Evolutionary conservation across 257 asterid species (phyloP).

Genomic region (Nicotiana benthamiana): DNA sequence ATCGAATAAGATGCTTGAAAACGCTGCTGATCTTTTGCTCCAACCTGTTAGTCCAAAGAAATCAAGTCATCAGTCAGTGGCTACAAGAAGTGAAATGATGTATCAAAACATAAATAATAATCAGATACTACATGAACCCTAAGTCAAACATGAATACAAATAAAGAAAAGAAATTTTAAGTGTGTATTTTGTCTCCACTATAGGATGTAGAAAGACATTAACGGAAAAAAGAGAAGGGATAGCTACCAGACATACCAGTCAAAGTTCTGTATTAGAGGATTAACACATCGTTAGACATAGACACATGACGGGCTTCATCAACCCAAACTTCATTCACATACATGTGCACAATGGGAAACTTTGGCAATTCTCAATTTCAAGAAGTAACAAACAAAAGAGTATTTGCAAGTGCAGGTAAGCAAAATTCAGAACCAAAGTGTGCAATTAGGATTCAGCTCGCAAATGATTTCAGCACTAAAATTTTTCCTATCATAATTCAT

Average conservation of each 20-base stretch:
- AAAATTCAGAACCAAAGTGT: not conserved
- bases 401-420: not conserved
- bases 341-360: not conserved
- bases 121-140: not conserved
- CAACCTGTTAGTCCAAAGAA: slow-evolving; percentile 47
- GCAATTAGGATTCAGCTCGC: not conserved
- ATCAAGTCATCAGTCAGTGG: slow-evolving; percentile 9
- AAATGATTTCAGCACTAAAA: not conserved
- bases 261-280: not conserved
- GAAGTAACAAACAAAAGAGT: not conserved
- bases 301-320: not conserved
- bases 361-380: not conserved
- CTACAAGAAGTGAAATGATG: slow-evolving; percentile 1
- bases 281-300: not conserved
- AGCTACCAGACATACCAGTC: not conserved
- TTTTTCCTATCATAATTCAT: not conserved
- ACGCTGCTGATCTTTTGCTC: slow-evolving; percentile 76
- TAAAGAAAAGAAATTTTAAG: not conserved
- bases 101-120: not conserved
- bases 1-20: slow-evolving; percentile 91
- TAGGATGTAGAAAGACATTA: not conserved
- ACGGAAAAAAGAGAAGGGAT: not conserved
- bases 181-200: not conserved
- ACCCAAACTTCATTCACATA: not conserved
- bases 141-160: not conserved